Percentiles rank a stretch among this genome's conserved stretches.
Conservation (phyloP, 1,284 basidiomycete species). For the Cutaneotrichosporon cavernicola region DNA sequence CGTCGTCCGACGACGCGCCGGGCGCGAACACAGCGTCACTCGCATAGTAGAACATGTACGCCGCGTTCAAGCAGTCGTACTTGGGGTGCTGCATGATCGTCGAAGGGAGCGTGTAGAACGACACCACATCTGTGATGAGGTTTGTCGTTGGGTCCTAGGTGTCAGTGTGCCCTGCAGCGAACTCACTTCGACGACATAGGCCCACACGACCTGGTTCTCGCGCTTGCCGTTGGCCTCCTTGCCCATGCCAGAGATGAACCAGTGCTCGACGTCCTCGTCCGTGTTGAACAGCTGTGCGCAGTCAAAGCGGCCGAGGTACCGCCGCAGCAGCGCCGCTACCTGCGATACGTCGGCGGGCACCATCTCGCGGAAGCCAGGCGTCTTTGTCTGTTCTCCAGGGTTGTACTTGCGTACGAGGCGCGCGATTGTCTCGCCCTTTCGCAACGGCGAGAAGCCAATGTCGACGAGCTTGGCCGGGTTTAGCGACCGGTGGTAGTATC, state of each 20-base stretch:
- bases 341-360: conserved; percentile 70
- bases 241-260: conserved; percentile 82
- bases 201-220: conserved; percentile 85
- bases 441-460: conserved; percentile 83
- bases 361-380: conserved; percentile 83
- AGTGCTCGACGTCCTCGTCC: conserved; percentile 79
- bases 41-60: conserved; percentile 61
- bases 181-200: conserved; percentile 89
- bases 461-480: conserved; percentile 92
- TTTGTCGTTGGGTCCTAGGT: conserved; percentile 73
- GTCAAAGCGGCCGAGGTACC: conserved; percentile 83
- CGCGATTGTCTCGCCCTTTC: conserved; percentile 78
- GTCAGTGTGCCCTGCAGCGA: neutral
- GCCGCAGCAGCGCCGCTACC: conserved; percentile 71
- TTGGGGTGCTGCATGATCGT: conserved; percentile 56
- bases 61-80: conserved; percentile 55
- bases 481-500: conserved; percentile 90
- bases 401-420: conserved; percentile 76
- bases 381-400: conserved; percentile 57
- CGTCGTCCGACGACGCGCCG: conserved; percentile 36
- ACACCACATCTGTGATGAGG: conserved; percentile 90
- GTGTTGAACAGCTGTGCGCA: conserved; percentile 71
- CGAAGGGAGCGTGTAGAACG: conserved; percentile 95
- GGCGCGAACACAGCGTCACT: conserved; percentile 44
- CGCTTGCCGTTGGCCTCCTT: conserved; percentile 61